These are phyloP conservation scores for Ceratobasidium sp. DNA, from an alignment of 1,284 basidiomycete genomes.

Conservation along the genomic window DNA sequence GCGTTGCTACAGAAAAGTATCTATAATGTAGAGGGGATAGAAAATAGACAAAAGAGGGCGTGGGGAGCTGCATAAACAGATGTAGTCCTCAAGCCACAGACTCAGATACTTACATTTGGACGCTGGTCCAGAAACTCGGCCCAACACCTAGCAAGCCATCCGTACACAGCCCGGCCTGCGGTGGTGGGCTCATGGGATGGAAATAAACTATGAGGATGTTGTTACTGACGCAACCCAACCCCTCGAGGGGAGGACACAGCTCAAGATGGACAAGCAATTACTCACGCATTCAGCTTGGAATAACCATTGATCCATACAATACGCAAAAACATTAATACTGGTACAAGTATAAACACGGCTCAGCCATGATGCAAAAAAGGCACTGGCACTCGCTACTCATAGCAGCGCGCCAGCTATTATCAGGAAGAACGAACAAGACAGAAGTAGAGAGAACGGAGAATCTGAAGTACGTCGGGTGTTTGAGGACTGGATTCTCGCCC, in stretches of 20 bases:
- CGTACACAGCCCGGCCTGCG: background rate
- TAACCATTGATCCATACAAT: background rate
- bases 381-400: background rate
- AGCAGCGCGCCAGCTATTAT: background rate
- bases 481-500: constrained; percentile 24
- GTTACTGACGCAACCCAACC: constrained; percentile 2
- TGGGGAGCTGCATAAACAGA: background rate
- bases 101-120: background rate
- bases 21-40: background rate
- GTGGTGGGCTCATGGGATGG: background rate
- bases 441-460: background rate
- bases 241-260: background rate
- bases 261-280: background rate
- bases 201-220: background rate
- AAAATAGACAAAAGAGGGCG: background rate
- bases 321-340: background rate
- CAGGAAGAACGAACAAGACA: background rate
- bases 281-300: background rate
- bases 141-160: background rate
- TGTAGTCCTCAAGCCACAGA: background rate
- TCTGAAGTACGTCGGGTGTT: background rate
- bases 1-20: background rate
- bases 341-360: background rate
- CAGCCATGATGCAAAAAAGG: background rate
- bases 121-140: background rate